Base-by-base conservation (phyloP, 2,329 filamentous ascomycete genomes). In the Phaeosphaeria sp. region DNA sequence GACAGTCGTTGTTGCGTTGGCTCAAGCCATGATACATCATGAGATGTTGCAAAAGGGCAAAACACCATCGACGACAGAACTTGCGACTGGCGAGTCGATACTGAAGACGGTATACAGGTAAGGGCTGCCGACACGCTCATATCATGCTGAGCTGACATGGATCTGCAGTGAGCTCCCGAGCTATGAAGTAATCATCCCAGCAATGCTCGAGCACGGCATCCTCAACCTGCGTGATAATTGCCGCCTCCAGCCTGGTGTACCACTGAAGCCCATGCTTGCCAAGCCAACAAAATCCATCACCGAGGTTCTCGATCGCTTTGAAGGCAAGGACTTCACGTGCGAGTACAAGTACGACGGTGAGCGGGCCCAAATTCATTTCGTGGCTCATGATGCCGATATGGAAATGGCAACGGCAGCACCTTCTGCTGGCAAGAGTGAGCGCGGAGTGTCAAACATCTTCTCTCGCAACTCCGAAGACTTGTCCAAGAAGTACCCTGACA, bases 321-420 rank as follows among this genome's bases (percentile, higher is more conserved):
- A 98, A 74, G 89, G 91, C 63, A 95, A 97, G 73, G 90, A 90
- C 23, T 99, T 99, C 72, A 98, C 95, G 1, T 99, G 95, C 79
- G 95, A 99, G 76, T 99, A 96, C 84, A 99, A 99, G 78, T 99
- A 99, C 72, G 95, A 99, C 70, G 95, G 95, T 49, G 95, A 99
- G 78, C 86, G 95, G 73, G 95, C 95, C n/a, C 95, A 99, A 75
- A 98, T 99, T 50, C 95, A 99, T 75, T 99, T 96, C 67, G 92
- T 98, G 30, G 89, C 93, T 4, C 91, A 92, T 61, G 90, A 94
- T 60, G 86, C 91, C 10, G 82, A 87, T 1, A 81, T 90, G 58
- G 84, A 92, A 54, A 89, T 92, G 65, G 85, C 89, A 5, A 82
- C 80, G 3, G 71, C 74, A 21, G 80, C 77, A 25, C 81, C 85